phyloP scores from a whole-genome alignment of 768 basidiomycete genomes.

The Kwoniella dejecticola region DNA sequence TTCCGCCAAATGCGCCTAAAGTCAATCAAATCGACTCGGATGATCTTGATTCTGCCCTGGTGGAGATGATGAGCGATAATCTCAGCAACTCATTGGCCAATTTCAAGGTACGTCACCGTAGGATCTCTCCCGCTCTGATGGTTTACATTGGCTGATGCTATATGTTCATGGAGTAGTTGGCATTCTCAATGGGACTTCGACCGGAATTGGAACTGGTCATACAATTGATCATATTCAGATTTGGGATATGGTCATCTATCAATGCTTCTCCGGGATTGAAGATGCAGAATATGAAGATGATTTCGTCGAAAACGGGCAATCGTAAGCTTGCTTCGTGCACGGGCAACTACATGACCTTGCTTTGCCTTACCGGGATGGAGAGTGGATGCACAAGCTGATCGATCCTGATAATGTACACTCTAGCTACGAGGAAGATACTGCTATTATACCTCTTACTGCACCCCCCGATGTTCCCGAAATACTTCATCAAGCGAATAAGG shows the following conservation, averaged over 20 bases:
- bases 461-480: slow-evolving; percentile 71
- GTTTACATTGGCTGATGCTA: neutral
- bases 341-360: neutral
- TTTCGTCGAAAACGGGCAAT: slow-evolving; percentile 3
- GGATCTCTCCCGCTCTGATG: neutral
- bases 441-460: slow-evolving; percentile 67
- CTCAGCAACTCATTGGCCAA: slow-evolving; percentile 69
- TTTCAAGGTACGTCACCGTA: slow-evolving; percentile 63
- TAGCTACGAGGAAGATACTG: slow-evolving; percentile 65
- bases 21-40: slow-evolving; percentile 92
- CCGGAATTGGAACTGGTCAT: slow-evolving; percentile 68
- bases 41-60: slow-evolving; percentile 83
- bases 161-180: slow-evolving; percentile 58
- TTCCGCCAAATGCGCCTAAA: slow-evolving; percentile 57
- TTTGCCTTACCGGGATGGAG: too few species aligned
- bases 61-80: slow-evolving; percentile 78
- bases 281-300: slow-evolving; percentile 40
- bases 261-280: slow-evolving; percentile 47
- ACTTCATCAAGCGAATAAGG: slow-evolving; percentile 73
- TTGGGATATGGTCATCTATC: slow-evolving; percentile 24
- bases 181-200: slow-evolving; percentile 67
- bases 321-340: slow-evolving; percentile 13
- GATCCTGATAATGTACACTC: slow-evolving; percentile 45
- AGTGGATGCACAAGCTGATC: too few species aligned
- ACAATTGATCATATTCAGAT: slow-evolving; percentile 37